A percentile compares a stretch with the other conserved stretches of the same genome.
Conservation (phyloP, 1,284 basidiomycete species). For the Pascua sp. region DNA sequence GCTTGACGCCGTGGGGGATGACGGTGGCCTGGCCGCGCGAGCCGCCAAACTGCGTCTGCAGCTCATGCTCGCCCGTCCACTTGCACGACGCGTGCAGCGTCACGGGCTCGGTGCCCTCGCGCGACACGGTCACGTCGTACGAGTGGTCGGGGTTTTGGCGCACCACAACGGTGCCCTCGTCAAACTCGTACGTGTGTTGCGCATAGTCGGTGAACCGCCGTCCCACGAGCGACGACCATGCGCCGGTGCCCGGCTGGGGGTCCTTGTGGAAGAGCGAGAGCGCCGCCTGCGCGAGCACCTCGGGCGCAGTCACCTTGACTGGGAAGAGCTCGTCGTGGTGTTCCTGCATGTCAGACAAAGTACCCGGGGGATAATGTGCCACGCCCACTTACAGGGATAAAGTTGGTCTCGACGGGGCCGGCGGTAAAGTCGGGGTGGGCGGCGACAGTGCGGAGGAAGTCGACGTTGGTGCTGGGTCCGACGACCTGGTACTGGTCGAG, state of each 20-base stretch:
- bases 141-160: conserved; percentile 9
- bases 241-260: conserved; percentile 21
- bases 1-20: conserved; percentile 33
- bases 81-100: conserved; percentile 8
- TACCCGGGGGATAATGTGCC: conserved; percentile 31
- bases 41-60: conserved; percentile 26
- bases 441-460: conserved; percentile 76
- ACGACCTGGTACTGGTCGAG: conserved; percentile 85
- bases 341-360: conserved; percentile 11
- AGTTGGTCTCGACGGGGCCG: conserved; percentile 88
- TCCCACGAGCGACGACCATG: conserved; percentile 65
- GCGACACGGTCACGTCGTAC: conserved; percentile 21
- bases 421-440: conserved; percentile 70
- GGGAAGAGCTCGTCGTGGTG: conserved; percentile 74
- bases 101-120: conserved; percentile 12
- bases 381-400: conserved; percentile 60
- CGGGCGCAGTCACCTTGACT: conserved; percentile 57
- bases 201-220: conserved; percentile 63
- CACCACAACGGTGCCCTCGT: conserved; percentile 29
- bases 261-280: conserved; percentile 70
- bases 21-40: conserved; percentile 25
- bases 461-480: conserved; percentile 85
- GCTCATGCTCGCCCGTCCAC: conserved; percentile 26
- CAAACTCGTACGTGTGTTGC: conserved; percentile 26
- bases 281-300: conserved; percentile 71